Percentiles rank a stretch among this genome's conserved stretches.
Conservation (phyloP, 805 yeast species). For the Hanseniaspora guilliermondii region DNA sequence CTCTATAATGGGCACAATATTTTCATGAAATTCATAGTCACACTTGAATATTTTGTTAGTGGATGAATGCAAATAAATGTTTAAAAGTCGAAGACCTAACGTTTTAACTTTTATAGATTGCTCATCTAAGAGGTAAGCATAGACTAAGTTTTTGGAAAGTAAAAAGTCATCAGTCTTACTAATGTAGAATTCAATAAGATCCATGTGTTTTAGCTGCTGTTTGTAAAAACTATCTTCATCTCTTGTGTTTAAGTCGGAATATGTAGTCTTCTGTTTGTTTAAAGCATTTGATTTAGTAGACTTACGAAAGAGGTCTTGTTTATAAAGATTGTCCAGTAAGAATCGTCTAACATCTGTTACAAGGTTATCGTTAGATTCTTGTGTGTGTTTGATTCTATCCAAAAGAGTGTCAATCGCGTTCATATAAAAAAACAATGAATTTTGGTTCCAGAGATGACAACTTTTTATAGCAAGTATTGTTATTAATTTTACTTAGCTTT, state of each 20-base stretch:
- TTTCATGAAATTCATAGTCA: background rate
- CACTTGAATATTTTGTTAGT: background rate
- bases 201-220: background rate
- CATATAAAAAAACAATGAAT: background rate
- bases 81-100: background rate
- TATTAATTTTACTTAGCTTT: no score
- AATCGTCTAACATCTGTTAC: slow-evolving; percentile 1
- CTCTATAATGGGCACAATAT: slow-evolving; percentile 6
- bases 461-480: no score
- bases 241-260: background rate
- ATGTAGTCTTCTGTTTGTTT: background rate
- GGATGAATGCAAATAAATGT: background rate
- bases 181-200: background rate
- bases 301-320: background rate
- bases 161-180: background rate
- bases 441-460: no score
- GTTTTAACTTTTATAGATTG: background rate
- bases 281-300: background rate
- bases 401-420: background rate
- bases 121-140: background rate
- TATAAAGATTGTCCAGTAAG: slow-evolving; percentile 1
- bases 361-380: background rate
- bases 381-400: slow-evolving; percentile 13
- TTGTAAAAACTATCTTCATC: background rate
- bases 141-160: background rate